Evolutionary conservation across 371 early-diverging fungal genomes (phyloP).

Genomic region (Phascolomyces articulosus): DNA sequence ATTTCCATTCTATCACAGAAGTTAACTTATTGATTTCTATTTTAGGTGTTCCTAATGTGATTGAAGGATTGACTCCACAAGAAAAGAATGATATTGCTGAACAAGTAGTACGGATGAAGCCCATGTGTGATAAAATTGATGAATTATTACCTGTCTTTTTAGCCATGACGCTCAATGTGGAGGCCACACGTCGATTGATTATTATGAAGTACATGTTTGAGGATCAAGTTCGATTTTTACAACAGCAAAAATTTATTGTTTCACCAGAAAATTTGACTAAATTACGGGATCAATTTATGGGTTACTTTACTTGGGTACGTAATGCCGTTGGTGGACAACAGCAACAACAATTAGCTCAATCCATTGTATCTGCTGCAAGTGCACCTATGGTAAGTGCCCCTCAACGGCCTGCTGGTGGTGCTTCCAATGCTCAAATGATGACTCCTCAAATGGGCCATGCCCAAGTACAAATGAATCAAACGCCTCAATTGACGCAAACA

Average conservation of each 20-base stretch:
- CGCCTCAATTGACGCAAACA: slow-evolving; percentile 9
- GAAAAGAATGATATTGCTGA: slow-evolving; percentile 54
- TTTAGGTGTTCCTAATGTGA: slow-evolving; percentile 27
- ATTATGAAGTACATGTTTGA: slow-evolving; percentile 66
- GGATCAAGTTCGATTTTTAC: slow-evolving; percentile 53
- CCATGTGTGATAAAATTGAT: slow-evolving; percentile 49
- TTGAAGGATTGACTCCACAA: slow-evolving; percentile 44
- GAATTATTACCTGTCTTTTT: slow-evolving; percentile 47
- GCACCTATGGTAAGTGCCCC: background rate
- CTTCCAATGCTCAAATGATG: background rate
- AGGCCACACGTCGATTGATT: slow-evolving; percentile 52
- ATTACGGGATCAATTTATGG: slow-evolving; percentile 51
- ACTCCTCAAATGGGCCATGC: background rate
- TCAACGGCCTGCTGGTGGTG: background rate
- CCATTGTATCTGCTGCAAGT: background rate
- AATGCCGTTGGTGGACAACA: slow-evolving; percentile 20
- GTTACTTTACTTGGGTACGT: slow-evolving; percentile 52
- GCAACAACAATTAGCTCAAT: slow-evolving; percentile 22
- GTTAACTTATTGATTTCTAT: background rate
- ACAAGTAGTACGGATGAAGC: slow-evolving; percentile 40
- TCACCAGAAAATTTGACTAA: slow-evolving; percentile 47
- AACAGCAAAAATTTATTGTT: slow-evolving; percentile 51
- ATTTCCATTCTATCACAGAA: background rate
- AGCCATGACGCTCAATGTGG: slow-evolving; percentile 41
- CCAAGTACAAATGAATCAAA: slow-evolving; percentile 1